These are phyloP conservation scores for Epichloe aotearoae DNA, from an alignment of 2,329 filamentous ascomycete species.

Conservation along the genomic window DNA sequence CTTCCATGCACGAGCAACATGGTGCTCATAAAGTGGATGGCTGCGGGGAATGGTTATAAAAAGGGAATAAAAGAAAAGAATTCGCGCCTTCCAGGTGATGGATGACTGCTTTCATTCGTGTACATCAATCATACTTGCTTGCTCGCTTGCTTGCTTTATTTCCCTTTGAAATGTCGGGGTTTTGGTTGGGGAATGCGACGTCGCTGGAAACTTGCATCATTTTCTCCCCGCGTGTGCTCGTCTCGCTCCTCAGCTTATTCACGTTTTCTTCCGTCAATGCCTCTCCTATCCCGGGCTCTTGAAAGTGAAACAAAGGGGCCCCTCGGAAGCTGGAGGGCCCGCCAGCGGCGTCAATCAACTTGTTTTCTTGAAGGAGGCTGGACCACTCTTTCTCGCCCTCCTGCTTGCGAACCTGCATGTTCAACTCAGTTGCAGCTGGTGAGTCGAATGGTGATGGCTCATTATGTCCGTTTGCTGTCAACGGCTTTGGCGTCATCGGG, in stretches of 20 bases:
- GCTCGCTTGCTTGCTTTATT: too few relatives aligned
- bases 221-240: neutral
- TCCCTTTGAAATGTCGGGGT: too few relatives aligned
- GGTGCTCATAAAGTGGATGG: too few relatives aligned
- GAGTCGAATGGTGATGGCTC: conserved; percentile 31
- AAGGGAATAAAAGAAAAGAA: too few relatives aligned
- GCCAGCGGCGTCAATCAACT: conserved; percentile 33
- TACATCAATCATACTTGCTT: too few relatives aligned
- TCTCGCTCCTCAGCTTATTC: conserved; percentile 30
- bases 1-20: too few relatives aligned
- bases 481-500: conserved; percentile 27
- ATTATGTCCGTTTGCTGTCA: conserved; percentile 22
- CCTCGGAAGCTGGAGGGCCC: conserved; percentile 20
- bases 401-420: conserved; percentile 19
- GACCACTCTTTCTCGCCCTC: conserved; percentile 28
- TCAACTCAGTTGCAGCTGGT: conserved; percentile 17
- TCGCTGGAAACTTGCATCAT: neutral
- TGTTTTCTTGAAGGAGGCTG: conserved; percentile 32
- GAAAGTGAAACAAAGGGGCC: conserved; percentile 21
- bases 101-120: too few relatives aligned
- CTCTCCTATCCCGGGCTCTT: conserved; percentile 25
- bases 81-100: too few relatives aligned
- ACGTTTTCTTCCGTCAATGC: conserved; percentile 42
- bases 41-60: too few relatives aligned
- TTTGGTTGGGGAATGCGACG: too few relatives aligned